phyloP scores from a whole-genome alignment of 202 grass and related monocot species.

The Saccharum hybrid region DNA sequence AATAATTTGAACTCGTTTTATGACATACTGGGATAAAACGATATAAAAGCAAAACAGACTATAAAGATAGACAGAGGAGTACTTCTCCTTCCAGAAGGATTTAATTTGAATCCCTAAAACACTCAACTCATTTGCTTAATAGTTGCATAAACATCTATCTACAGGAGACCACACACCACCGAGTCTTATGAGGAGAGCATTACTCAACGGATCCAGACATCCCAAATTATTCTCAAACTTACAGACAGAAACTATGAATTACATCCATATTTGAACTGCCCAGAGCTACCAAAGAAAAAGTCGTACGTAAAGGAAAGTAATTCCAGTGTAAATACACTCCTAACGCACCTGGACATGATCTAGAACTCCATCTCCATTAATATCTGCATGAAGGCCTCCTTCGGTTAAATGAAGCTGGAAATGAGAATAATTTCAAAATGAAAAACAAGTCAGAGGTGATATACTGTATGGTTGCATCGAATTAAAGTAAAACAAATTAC shows the following conservation, averaged over 20 bases:
- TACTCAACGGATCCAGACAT: background rate
- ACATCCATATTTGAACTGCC: background rate
- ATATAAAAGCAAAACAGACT: constrained; percentile 5
- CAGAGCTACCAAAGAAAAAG: background rate
- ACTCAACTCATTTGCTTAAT: too few relatives aligned
- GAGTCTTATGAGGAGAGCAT: background rate
- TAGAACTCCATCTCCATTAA: constrained; percentile 96
- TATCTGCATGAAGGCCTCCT: constrained; percentile 91
- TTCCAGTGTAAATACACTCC: constrained; percentile 7
- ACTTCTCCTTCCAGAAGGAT: constrained; percentile 20
- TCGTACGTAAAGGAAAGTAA: background rate
- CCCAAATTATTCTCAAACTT: constrained; percentile 13
- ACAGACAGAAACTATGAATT: background rate
- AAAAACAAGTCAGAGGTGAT: constrained; percentile 20
- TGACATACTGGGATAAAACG: background rate
- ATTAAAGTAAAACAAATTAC: constrained; percentile 20
- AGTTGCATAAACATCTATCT: too few relatives aligned
- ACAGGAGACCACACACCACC: too few relatives aligned
- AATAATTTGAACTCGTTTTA: background rate
- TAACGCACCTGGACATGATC: constrained; percentile 91
- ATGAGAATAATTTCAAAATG: constrained; percentile 26
- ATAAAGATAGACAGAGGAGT: background rate
- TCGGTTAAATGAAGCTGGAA: constrained; percentile 87
- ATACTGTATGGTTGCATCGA: background rate
- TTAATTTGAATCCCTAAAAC: constrained; percentile 17